phyloP scores from a whole-genome alignment of 768 basidiomycete species.

The Collybia sordida region DNA sequence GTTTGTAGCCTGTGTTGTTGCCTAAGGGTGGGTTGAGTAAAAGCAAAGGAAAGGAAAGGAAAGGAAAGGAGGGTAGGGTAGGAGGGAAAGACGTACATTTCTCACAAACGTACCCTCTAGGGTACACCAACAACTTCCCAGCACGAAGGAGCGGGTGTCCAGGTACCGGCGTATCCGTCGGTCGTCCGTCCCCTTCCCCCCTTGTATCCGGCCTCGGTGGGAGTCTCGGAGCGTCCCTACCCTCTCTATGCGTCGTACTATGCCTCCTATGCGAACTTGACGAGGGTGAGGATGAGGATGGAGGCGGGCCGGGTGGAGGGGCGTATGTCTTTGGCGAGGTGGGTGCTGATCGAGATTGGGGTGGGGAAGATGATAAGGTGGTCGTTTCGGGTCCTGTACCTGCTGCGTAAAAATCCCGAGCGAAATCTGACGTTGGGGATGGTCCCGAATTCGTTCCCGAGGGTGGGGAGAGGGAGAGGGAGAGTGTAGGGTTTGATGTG shows the following conservation, averaged over 20 bases:
- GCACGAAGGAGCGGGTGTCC: slow-evolving; percentile 68
- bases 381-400: slow-evolving; percentile 26
- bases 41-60: neutral
- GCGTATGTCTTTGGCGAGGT: slow-evolving; percentile 8
- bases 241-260: no score
- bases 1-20: slow-evolving; percentile 8
- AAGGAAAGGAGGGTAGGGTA: neutral
- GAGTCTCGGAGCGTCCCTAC: neutral
- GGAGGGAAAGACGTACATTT: slow-evolving; percentile 72
- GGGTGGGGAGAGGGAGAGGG: no score
- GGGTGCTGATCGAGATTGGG: slow-evolving; percentile 7
- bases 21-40: neutral
- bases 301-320: slow-evolving; percentile 25
- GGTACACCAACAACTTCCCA: slow-evolving; percentile 70
- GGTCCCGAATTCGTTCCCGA: neutral
- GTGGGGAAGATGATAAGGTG: no score
- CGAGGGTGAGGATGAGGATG: slow-evolving; percentile 11
- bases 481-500: slow-evolving; percentile 5
- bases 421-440: slow-evolving; percentile 46
- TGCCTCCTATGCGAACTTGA: no score
- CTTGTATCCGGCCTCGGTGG: neutral
- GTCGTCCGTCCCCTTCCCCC: slow-evolving; percentile 50
- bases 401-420: slow-evolving; percentile 61
- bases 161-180: slow-evolving; percentile 59
- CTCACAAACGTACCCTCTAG: slow-evolving; percentile 54